phyloP scores from a whole-genome alignment of 129 eudicot genomes.

The Flaveria sonorensis region DNA sequence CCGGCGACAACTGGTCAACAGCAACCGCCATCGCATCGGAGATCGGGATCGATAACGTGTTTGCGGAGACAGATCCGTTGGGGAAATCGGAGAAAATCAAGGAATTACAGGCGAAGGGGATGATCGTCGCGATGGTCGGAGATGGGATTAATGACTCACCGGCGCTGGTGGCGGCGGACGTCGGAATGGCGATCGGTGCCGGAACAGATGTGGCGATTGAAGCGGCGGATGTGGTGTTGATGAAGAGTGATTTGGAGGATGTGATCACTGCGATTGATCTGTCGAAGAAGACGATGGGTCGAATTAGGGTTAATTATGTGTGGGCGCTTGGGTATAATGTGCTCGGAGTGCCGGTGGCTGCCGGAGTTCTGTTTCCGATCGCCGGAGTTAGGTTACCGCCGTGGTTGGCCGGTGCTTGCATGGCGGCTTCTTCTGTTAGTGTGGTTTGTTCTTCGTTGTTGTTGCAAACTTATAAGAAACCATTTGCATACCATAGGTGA shows the following conservation, averaged over 20 bases:
- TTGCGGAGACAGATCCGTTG: constrained; percentile 89
- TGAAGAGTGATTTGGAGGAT: constrained; percentile 83
- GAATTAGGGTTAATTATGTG: constrained; percentile 76
- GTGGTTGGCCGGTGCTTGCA: constrained; percentile 99
- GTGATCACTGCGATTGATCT: constrained; percentile 90
- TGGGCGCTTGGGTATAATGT: constrained; percentile 99
- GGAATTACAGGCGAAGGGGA: constrained; percentile 80
- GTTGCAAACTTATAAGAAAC: constrained; percentile 84
- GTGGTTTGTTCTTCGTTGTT: constrained; percentile 94
- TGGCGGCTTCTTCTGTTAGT: constrained; percentile 97
- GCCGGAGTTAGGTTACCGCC: constrained; percentile 88
- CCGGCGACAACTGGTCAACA: constrained; percentile 97
- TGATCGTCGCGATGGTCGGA: constrained; percentile 93
- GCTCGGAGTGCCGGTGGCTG: constrained; percentile 89
- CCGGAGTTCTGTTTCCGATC: constrained; percentile 81
- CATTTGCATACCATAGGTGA: constrained; percentile 41
- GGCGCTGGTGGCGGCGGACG: constrained; percentile 90
- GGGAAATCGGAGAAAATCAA: constrained; percentile 95
- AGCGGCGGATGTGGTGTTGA: constrained; percentile 89
- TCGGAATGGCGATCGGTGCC: constrained; percentile 97
- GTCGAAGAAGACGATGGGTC: constrained; percentile 71
- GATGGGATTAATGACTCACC: constrained; percentile 99
- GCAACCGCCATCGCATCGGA: constrained; percentile 75
- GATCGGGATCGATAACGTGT: constrained; percentile 74
- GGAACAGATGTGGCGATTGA: constrained; percentile 98